Percentiles rank a stretch among this genome's conserved stretches.
Evolutionary conservation across 768 basidiomycete genomes (phyloP).

Genomic region (Hericium rajendrae): DNA sequence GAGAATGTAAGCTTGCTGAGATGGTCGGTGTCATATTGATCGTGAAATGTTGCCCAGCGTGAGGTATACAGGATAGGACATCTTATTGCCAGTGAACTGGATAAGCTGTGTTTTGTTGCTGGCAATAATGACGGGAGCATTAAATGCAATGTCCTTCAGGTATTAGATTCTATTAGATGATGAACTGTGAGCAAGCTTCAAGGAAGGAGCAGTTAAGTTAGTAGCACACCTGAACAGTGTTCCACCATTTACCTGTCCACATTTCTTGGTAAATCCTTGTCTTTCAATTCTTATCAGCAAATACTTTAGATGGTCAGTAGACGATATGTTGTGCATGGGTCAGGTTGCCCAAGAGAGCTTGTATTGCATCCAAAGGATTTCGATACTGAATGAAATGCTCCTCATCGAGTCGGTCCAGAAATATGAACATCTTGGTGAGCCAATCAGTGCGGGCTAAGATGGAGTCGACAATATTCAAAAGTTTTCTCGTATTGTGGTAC

Average conservation of each 20-base stretch:
- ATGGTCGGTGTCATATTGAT: constrained; percentile 9
- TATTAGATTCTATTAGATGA: not conserved
- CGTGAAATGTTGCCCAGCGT: constrained; percentile 21
- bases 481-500: no score
- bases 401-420: constrained; percentile 19
- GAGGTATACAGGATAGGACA: constrained; percentile 22
- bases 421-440: constrained; percentile 14
- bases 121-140: constrained; percentile 10
- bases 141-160: constrained; percentile 6
- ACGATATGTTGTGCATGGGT: constrained; percentile 4
- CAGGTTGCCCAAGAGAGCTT: constrained; percentile 7
- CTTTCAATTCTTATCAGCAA: not conserved
- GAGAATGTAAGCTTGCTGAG: constrained; percentile 12
- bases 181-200: no score
- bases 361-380: constrained; percentile 5
- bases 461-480: constrained; percentile 16
- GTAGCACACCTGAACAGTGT: constrained; percentile 3
- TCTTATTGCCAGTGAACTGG: constrained; percentile 10
- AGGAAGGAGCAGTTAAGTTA: not conserved
- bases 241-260: constrained; percentile 11
- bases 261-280: constrained; percentile 9
- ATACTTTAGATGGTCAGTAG: constrained; percentile 1
- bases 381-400: constrained; percentile 23
- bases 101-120: constrained; percentile 16
- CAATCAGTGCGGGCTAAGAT: constrained; percentile 21